phyloP scores from a whole-genome alignment of 306 rosid species.

The Spatholobus suberectus region DNA sequence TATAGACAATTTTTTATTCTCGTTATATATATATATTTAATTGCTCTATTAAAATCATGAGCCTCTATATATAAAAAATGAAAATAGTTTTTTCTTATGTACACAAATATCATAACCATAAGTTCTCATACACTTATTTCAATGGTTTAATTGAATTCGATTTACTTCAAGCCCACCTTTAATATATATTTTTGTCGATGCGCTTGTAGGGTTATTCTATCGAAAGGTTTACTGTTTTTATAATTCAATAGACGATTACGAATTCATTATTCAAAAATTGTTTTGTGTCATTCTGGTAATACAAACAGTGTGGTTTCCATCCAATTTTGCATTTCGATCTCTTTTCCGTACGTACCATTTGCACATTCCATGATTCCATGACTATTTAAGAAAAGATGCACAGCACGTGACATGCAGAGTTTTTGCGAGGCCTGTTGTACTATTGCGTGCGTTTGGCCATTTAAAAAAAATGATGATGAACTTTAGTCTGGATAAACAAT shows the following conservation, averaged over 20 bases:
- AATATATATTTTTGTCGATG: background rate
- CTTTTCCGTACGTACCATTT: background rate
- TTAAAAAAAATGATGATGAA: background rate
- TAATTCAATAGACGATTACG: background rate
- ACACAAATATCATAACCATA: background rate
- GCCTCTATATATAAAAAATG: background rate
- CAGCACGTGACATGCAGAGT: conserved; percentile 39
- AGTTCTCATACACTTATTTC: background rate
- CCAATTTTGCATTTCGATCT: background rate
- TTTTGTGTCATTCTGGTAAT: background rate
- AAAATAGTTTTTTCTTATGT: background rate
- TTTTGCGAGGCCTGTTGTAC: background rate
- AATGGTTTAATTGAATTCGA: background rate
- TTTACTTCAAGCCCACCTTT: background rate
- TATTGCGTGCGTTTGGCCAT: conserved; percentile 38
- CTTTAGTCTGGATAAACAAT: conserved; percentile 10
- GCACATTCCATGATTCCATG: background rate
- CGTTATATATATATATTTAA: background rate
- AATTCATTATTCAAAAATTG: background rate
- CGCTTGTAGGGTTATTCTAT: background rate
- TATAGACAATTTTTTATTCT: background rate
- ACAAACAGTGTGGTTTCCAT: conserved; percentile 1
- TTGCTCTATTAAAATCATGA: background rate
- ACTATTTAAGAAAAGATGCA: conserved; percentile 22
- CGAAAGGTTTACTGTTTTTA: background rate